Conservation (phyloP, 495 filamentous ascomycete genomes). For the Immersiella caudata region DNA sequence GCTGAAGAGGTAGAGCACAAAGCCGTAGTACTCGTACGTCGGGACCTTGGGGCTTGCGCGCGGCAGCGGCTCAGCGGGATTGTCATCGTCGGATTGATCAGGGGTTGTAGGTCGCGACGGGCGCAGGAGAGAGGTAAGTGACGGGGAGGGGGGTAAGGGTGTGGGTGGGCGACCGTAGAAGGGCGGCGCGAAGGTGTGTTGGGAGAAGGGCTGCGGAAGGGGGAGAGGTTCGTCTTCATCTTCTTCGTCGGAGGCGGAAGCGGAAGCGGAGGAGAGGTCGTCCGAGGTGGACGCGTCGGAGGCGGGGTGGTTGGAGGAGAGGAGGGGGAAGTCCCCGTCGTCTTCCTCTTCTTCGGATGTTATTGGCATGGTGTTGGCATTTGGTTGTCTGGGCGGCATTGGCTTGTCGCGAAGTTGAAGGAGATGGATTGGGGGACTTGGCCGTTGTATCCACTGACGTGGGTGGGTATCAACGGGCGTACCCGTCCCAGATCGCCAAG, state of each 20-base stretch:
- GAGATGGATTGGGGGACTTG: background rate
- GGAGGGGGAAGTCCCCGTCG: conserved; percentile 37
- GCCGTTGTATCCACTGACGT: background rate
- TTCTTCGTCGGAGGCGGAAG: conserved; percentile 18
- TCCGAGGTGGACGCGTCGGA: conserved; percentile 22
- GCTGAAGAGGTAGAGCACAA: conserved; percentile 88
- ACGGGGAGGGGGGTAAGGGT: conserved; percentile 90
- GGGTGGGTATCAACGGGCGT: background rate
- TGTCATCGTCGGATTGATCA: conserved; percentile 84
- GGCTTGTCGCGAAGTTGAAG: background rate
- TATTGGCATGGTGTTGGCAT: conserved; percentile 45
- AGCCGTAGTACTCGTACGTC: conserved; percentile 99
- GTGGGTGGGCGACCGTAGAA: conserved; percentile 89
- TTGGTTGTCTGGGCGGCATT: background rate
- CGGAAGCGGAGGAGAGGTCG: background rate
- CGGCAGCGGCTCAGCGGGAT: conserved; percentile 71
- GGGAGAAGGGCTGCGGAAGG: conserved; percentile 44
- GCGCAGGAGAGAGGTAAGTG: conserved; percentile 90
- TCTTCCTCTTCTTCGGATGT: conserved; percentile 55
- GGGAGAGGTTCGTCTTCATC: conserved; percentile 29
- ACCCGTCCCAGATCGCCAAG: no score
- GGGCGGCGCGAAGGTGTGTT: conserved; percentile 75
- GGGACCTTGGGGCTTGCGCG: conserved; percentile 90
- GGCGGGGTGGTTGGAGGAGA: conserved; percentile 36
- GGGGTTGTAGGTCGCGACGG: conserved; percentile 90